Base-by-base conservation (phyloP, 305 asterid genomes). In the Solanum aculeatissimum region DNA sequence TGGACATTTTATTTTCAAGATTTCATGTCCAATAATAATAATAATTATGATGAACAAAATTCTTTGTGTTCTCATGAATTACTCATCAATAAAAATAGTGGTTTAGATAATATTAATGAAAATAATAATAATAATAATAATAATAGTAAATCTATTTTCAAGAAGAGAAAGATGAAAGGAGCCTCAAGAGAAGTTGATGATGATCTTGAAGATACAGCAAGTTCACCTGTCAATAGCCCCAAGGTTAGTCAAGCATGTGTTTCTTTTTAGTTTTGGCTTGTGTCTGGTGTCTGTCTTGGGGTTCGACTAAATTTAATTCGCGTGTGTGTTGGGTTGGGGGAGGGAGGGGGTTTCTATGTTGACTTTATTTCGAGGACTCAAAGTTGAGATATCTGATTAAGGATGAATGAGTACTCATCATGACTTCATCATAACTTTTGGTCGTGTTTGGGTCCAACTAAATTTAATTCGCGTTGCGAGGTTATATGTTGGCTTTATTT, bases 141-240 rank as follows among this genome's bases (percentile, higher is more conserved):
- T 77, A 78, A 23, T 49, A 80, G 38, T 47, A 55, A 60, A 38
- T 29, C 13, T 15, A 16, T 53, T 77, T 49, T 19, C 16, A 77
- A 77, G 60, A 77, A 77, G 84, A 43, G 84, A 32, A 81, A 62
- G 57, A 58, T 81, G 75, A 42, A 40, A 42, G 74, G 74, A 25
- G 74, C 10, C 9, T 75, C 57, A 21, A 32, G 16, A 57, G 74
- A 7, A 72, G 60, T 45, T 14, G 81, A 81, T 62, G 60, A 81
- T 81, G 84, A 81, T 62, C 84, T 81, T 60, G 62, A 81, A 47
- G 84, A 81, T 58, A 81, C 84, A 42, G 84, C 84, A 40, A 62
- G 84, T 43, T 81, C 84, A 58, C 84, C 84, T 62, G 75, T 60
- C 55, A 81, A 62, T 62, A 81, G 84, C n/a, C 84, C 84, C 60